phyloP scores from a whole-genome alignment of 2,329 filamentous ascomycete species.

The Myrmaecium sp. region DNA sequence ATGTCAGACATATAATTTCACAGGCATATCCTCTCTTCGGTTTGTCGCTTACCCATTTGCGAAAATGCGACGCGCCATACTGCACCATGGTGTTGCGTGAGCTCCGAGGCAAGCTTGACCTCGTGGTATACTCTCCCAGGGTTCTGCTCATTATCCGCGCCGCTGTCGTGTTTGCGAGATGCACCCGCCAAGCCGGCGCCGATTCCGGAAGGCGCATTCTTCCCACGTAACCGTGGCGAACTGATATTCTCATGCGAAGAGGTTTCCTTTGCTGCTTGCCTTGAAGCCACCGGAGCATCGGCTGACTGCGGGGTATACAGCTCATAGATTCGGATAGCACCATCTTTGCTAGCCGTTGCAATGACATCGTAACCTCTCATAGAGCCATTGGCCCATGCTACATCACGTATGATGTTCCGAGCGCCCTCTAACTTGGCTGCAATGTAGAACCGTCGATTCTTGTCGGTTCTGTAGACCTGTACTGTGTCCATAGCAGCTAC shows the following conservation, averaged over 20 bases:
- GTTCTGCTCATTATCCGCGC: slow-evolving; percentile 37
- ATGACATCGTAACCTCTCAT: slow-evolving; percentile 80
- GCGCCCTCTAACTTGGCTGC: slow-evolving; percentile 62
- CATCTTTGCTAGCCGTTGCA: slow-evolving; percentile 86
- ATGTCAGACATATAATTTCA: slow-evolving; percentile 16
- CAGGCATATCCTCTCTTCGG: no score
- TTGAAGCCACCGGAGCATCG: slow-evolving; percentile 33
- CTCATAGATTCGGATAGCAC: slow-evolving; percentile 75
- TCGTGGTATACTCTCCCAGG: slow-evolving; percentile 51
- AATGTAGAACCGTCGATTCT: slow-evolving; percentile 66
- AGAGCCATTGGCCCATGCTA: slow-evolving; percentile 85
- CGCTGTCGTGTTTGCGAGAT: slow-evolving; percentile 25
- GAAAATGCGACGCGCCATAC: slow-evolving; percentile 61
- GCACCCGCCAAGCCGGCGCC: slow-evolving; percentile 34
- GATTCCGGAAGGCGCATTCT: slow-evolving; percentile 32
- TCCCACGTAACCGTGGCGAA: slow-evolving; percentile 11
- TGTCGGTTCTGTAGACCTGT: slow-evolving; percentile 63
- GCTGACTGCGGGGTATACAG: slow-evolving; percentile 42
- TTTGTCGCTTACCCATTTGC: slow-evolving; percentile 28
- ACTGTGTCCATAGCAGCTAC: slow-evolving; percentile 76
- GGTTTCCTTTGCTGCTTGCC: slow-evolving; percentile 11
- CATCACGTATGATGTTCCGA: slow-evolving; percentile 62
- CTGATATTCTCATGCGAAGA: slow-evolving; percentile 14
- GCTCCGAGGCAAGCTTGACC: slow-evolving; percentile 44
- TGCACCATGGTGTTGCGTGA: slow-evolving; percentile 50